Evolutionary conservation across 306 rosid genomes (phyloP), one percentile per base, ranked within the genome.

Genomic region (Sophora flavescens): DNA sequence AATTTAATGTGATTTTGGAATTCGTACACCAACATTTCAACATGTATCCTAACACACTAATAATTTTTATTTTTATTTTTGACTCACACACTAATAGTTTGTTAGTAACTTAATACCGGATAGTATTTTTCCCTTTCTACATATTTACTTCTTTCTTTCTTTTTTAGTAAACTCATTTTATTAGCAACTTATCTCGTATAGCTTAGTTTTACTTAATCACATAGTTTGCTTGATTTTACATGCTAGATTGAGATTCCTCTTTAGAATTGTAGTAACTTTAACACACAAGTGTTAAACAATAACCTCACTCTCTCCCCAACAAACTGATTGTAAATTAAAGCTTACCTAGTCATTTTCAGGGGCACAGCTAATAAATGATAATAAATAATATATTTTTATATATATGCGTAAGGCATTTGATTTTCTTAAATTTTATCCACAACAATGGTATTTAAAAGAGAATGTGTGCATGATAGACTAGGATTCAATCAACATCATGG

Each of bases 371-470:
- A 8, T 42, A 42, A 42, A 42, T 42, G 13, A 26, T 72, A 72
- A n/a, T 36, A 16, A 41, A 72, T 32, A 3, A 41, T 48, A 12
- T 41, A 5, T 28, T 3, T 59, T 36, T 35, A 2, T n/a, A 53
- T 30, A 15, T 79, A 68, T 78, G 26, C 70, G 22, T 64, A 9
- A 60, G 15, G 70, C 56, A 54, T 68, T 60, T 53, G 68, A 73
- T 41, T 78, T 78, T 78, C 28, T 72, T 66, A 15, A 73, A 38
- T 83, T 36, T 63, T 69, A 83, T 79, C 80, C 73, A 72, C 48
- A 77, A 72, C 48, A 77, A 41, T 14, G 68, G 42, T 8, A 12
- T 22, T 44, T 56, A 44, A 30, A 75, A 33, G 71, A 64, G 64
- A 72, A 53, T 28, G 60, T 59, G 78, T 51, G n/a, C n/a, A n/a